These are phyloP conservation scores for Kwoniella pini DNA, from an alignment of 768 basidiomycete species.

Conservation along the genomic window DNA sequence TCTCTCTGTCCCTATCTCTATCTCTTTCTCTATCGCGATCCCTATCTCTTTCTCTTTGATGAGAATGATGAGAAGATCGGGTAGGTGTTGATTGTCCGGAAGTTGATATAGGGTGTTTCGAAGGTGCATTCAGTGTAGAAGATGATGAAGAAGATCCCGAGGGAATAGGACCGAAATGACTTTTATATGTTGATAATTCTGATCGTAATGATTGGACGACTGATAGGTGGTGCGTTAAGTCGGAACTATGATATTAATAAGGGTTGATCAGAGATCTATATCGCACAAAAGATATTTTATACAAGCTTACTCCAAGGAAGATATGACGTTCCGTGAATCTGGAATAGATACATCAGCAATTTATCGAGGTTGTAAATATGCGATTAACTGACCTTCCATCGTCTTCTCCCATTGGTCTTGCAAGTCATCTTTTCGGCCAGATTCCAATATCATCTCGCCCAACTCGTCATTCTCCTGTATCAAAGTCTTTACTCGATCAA, in stretches of 20 bases:
- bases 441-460: slow-evolving; percentile 43
- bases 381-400: slow-evolving; percentile 31
- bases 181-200: slow-evolving; percentile 30
- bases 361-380: background rate
- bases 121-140: background rate
- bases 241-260: slow-evolving; percentile 24
- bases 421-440: slow-evolving; percentile 21
- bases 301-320: slow-evolving; percentile 39
- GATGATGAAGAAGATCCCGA: slow-evolving; percentile 1
- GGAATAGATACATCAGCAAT: background rate
- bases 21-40: slow-evolving; percentile 4
- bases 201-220: slow-evolving; percentile 24
- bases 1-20: background rate
- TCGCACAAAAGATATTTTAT: background rate
- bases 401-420: slow-evolving; percentile 34
- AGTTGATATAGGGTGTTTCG: background rate
- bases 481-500: slow-evolving; percentile 39
- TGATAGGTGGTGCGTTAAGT: slow-evolving; percentile 35
- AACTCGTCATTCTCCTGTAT: slow-evolving; percentile 46
- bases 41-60: background rate
- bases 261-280: too few species aligned
- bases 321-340: slow-evolving; percentile 41
- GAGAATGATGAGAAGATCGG: slow-evolving; percentile 5
- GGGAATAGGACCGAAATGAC: slow-evolving; percentile 21
- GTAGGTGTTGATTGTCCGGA: background rate